Conservation (phyloP, 352 stramenopile species). For the Globisporangium barbulae region DNA sequence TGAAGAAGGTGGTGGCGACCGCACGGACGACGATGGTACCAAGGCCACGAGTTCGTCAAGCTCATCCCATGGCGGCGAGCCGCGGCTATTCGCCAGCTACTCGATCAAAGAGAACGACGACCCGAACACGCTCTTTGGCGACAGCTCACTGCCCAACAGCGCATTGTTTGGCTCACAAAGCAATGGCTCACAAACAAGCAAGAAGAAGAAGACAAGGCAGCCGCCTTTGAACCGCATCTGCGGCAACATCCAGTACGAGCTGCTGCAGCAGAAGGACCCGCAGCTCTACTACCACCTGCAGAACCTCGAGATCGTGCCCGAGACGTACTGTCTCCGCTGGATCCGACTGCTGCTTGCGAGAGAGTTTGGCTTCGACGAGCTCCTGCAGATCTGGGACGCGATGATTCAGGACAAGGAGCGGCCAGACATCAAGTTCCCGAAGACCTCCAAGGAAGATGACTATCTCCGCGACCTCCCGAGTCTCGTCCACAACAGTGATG, state of each 20-base stretch:
- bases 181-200: neutral
- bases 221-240: constrained; percentile 64
- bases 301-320: constrained; percentile 75
- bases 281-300: constrained; percentile 78
- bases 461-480: constrained; percentile 37
- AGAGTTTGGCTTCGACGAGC: constrained; percentile 62
- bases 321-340: constrained; percentile 83
- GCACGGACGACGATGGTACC: neutral
- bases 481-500: constrained; percentile 17
- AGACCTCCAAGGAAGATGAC: constrained; percentile 29
- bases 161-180: neutral
- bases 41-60: constrained; percentile 1
- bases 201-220: constrained; percentile 16
- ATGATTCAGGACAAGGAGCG: constrained; percentile 50
- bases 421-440: constrained; percentile 34
- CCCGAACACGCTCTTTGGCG: constrained; percentile 6
- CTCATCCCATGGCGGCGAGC: constrained; percentile 20
- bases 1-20: neutral
- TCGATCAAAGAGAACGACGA: constrained; percentile 19
- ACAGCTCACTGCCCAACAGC: neutral
- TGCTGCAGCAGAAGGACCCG: constrained; percentile 76
- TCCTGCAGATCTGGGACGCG: constrained; percentile 66
- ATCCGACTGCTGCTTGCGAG: constrained; percentile 75
- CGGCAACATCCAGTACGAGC: constrained; percentile 69
- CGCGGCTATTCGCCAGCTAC: constrained; percentile 27